phyloP scores from a whole-genome alignment of 176 grass and related monocot genomes.

The Phyllostachys edulis region DNA sequence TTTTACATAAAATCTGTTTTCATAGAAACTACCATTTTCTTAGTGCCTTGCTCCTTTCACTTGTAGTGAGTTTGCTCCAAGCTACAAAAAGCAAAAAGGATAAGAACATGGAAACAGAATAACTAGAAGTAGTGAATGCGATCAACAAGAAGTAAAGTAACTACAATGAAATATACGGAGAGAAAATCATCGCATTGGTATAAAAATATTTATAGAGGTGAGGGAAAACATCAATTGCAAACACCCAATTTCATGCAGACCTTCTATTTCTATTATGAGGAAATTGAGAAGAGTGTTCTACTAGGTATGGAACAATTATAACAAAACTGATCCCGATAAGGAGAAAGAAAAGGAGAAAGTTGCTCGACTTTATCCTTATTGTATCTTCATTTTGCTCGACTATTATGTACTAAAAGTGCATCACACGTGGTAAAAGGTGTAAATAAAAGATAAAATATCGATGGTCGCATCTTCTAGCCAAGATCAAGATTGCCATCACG shows the following conservation, averaged over 20 bases:
- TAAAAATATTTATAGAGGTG: slow-evolving; percentile 13
- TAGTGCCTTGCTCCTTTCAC: no score
- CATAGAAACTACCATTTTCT: no score
- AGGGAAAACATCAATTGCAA: neutral
- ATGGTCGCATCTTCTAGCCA: no score
- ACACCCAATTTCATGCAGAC: neutral
- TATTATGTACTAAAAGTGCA: no score
- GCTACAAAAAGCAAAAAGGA: no score
- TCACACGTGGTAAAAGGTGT: no score
- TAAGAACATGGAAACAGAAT: slow-evolving; percentile 7
- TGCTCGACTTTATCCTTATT: neutral
- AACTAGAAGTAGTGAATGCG: neutral
- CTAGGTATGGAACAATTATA: slow-evolving; percentile 2
- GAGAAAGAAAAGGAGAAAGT: neutral
- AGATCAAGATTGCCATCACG: no score
- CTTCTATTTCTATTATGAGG: neutral
- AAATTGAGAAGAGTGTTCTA: neutral
- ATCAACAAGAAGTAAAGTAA: neutral
- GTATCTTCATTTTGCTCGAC: neutral
- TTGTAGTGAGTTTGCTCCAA: no score
- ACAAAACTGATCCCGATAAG: neutral
- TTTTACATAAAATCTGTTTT: no score
- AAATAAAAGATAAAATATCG: no score
- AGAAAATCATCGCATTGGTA: neutral
- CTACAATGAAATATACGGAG: neutral